Conservation (phyloP, 2,329 filamentous ascomycete genomes). For the Biscogniauxia mediterranea region DNA sequence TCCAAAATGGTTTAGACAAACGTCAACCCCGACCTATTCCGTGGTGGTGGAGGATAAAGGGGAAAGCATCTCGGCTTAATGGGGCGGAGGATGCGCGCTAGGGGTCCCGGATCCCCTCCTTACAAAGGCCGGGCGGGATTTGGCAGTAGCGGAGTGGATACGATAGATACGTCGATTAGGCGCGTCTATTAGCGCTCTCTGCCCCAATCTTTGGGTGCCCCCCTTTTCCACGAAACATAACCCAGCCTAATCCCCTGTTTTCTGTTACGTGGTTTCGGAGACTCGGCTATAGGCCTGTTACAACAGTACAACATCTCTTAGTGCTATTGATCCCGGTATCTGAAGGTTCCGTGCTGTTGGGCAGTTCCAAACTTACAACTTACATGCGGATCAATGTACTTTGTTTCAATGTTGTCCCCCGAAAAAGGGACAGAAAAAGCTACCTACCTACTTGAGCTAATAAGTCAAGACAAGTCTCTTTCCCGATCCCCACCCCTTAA, state of each 20-base stretch:
- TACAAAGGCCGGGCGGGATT: constrained; percentile 25
- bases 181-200: neutral
- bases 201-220: neutral
- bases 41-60: neutral
- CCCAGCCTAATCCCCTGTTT: neutral
- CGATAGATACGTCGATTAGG: neutral
- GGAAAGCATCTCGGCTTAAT: neutral
- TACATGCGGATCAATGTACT: too few relatives aligned
- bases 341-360: neutral
- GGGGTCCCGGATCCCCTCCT: constrained; percentile 1
- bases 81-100: constrained; percentile 4
- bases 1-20: neutral
- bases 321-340: neutral
- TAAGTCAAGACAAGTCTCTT: neutral
- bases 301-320: neutral
- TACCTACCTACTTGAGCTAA: too few relatives aligned
- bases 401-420: too few relatives aligned
- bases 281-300: neutral
- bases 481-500: neutral
- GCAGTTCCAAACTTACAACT: too few relatives aligned
- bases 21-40: neutral
- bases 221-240: neutral
- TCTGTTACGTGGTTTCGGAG: neutral
- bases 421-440: too few relatives aligned
- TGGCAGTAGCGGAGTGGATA: constrained; percentile 3